phyloP scores from a whole-genome alignment of 352 stramenopile genomes.

The Pythium rishiriense region DNA sequence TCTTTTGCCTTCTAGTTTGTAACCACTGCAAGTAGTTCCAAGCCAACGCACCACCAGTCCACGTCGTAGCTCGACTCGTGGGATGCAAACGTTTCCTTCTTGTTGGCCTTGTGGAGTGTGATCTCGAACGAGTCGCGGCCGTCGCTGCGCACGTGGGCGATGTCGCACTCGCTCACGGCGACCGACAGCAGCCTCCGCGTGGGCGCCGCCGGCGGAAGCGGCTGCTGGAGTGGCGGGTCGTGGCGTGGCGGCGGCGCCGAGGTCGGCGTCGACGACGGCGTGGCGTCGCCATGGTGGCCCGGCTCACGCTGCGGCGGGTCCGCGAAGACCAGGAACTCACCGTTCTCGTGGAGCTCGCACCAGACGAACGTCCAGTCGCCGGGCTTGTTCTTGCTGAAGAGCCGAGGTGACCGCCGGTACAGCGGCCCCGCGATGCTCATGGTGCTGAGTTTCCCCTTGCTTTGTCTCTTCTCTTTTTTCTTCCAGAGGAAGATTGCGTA shows the following conservation, averaged over 20 bases:
- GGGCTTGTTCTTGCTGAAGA: constrained; percentile 70
- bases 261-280: neutral
- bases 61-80: constrained; percentile 85
- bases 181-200: constrained; percentile 58
- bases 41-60: constrained; percentile 83
- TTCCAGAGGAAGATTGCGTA: neutral
- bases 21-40: too few species aligned
- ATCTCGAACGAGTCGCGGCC: constrained; percentile 84
- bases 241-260: neutral
- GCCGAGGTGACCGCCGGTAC: constrained; percentile 67
- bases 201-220: constrained; percentile 14
- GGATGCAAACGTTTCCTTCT: constrained; percentile 85
- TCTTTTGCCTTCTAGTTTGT: too few species aligned
- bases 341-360: constrained; percentile 70
- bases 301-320: constrained; percentile 33
- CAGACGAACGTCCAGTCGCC: constrained; percentile 82
- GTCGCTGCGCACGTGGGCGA: constrained; percentile 81
- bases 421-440: constrained; percentile 74
- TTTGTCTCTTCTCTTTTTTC: constrained; percentile 2
- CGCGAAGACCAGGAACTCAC: constrained; percentile 69
- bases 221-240: neutral
- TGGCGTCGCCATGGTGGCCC: neutral
- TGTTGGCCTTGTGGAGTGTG: constrained; percentile 42
- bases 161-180: constrained; percentile 62
- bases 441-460: neutral